Conservation (phyloP, 768 basidiomycete genomes). For the Jaapia argillacea region DNA sequence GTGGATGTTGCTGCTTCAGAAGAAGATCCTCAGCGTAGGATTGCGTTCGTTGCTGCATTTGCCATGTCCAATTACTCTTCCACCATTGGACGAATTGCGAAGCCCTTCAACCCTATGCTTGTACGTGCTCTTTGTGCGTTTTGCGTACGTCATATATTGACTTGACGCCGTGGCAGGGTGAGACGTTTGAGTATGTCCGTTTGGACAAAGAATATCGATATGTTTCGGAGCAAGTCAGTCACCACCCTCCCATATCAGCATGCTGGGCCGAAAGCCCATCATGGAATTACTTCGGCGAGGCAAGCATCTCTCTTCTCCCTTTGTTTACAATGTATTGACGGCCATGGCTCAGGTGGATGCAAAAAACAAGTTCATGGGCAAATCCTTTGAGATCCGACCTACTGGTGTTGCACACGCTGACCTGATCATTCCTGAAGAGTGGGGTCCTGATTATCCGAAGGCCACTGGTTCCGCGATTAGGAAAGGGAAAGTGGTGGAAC, state of each 20-base stretch:
- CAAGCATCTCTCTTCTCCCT: conserved; percentile 13
- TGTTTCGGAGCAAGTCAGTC: conserved; percentile 92
- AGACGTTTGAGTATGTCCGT: conserved; percentile 91
- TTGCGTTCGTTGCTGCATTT: conserved; percentile 92
- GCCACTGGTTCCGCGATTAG: conserved; percentile 27
- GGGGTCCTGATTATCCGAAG: conserved; percentile 53
- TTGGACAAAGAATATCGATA: conserved; percentile 87
- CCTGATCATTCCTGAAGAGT: conserved; percentile 60
- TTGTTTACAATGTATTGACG: conserved; percentile 1
- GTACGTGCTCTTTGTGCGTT: conserved; percentile 29
- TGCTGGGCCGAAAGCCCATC: conserved; percentile 87
- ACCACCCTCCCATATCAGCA: conserved; percentile 94
- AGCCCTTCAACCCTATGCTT: conserved; percentile 95
- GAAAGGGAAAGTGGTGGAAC: conserved; percentile 63
- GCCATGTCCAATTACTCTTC: conserved; percentile 98
- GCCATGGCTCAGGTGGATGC: conserved; percentile 65
- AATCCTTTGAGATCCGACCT: conserved; percentile 92
- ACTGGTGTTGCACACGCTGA: conserved; percentile 92
- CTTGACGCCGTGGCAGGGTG: conserved; percentile 37
- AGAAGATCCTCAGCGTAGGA: conserved; percentile 64
- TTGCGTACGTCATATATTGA: background rate
- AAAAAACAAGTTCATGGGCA: conserved; percentile 94
- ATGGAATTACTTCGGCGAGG: conserved; percentile 91
- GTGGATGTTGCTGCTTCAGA: conserved; percentile 82
- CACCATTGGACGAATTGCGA: conserved; percentile 92